Evolutionary conservation across 805 yeast species (phyloP).

Genomic region (Barnettozyma sp.): DNA sequence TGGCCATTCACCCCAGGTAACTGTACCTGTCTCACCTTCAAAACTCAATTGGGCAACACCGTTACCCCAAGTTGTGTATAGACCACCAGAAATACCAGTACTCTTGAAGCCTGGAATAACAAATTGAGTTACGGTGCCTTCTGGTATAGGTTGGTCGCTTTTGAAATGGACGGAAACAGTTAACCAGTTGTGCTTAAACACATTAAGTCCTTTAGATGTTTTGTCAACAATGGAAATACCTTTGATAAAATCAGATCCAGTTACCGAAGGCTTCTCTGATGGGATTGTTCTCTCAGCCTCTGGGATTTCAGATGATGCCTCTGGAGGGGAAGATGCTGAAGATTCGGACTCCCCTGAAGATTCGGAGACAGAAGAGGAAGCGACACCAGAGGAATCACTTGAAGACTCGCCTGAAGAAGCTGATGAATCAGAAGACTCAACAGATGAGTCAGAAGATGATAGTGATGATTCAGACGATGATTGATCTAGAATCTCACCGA

Average conservation of each 20-base stretch:
- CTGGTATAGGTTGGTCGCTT: constrained; percentile 3
- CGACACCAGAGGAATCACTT: not conserved
- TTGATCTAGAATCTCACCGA: not conserved
- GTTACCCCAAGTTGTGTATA: not conserved
- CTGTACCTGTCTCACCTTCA: not conserved
- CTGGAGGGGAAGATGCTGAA: not conserved
- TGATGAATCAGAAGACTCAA: constrained; percentile 1
- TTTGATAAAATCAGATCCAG: constrained; percentile 5
- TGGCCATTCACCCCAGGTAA: constrained; percentile 5
- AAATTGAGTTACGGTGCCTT: constrained; percentile 7
- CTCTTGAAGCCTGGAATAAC: constrained; percentile 7
- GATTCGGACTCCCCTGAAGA: not conserved
- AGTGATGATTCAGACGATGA: constrained; percentile 4
- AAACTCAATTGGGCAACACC: not conserved
- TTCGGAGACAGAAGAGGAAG: not conserved
- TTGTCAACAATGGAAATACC: constrained; percentile 5
- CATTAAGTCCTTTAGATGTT: not conserved
- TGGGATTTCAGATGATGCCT: not conserved
- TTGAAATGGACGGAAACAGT: constrained; percentile 2
- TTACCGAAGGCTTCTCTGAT: constrained; percentile 4
- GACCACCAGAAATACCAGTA: not conserved
- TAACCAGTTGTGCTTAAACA: constrained; percentile 6
- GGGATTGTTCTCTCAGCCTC: constrained; percentile 1
- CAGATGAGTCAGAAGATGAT: constrained; percentile 32
- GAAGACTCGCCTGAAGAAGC: too few relatives aligned